Evolutionary conservation across 2,329 filamentous ascomycete genomes (phyloP), one percentile per base, ranked within the genome.

Genomic region (Pestalotiopsis sp.): DNA sequence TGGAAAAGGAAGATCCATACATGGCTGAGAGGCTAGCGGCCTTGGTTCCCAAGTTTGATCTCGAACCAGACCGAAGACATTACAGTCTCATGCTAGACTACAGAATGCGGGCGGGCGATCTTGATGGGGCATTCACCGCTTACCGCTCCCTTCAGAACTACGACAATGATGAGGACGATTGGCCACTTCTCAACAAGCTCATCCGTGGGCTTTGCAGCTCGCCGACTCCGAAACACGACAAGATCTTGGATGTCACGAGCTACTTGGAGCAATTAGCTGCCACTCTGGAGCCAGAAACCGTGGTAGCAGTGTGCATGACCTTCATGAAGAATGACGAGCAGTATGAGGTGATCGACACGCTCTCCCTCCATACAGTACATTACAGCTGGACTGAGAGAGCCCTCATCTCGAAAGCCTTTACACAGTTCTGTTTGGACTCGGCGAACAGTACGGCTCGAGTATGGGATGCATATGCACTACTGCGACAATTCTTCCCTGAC

Each of bases 271-370:
- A 94, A 73, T 88, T 89, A 11, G 85, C 89, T 66, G 87, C 89
- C 7, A 86, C 85, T 1, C 85, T 98, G 14, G 91, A 92, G 44
- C 88, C 94, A 0, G 85, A 90, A 57, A 97, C 94, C 0, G 88
- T 96, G 0, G 88, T 90, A 6, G 86, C 88, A 0, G 83, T 98
- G n/a, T 92, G 90, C 68, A 83, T 90, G 58, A 83, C 92, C 56
- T 92, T 97, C 72, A 85, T 98, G 11, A 86, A 88, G 69, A 89
- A 91, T 55, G 91, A 93, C 73, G 92, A 97, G 75, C 85, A 90
- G 57, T 89, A 90, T 70, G 94, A 97, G 69, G 89, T 94, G 4
- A 91, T 94, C 70, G 93, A 97, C 75, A 86, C 97, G 0, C 86
- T 98, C 17, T 93, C 94, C 26, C 85, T 91, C 4, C 90, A 96